Evolutionary conservation across 2,329 filamentous ascomycete genomes (phyloP).

Genomic region (Microcyclospora tardicrescens): DNA sequence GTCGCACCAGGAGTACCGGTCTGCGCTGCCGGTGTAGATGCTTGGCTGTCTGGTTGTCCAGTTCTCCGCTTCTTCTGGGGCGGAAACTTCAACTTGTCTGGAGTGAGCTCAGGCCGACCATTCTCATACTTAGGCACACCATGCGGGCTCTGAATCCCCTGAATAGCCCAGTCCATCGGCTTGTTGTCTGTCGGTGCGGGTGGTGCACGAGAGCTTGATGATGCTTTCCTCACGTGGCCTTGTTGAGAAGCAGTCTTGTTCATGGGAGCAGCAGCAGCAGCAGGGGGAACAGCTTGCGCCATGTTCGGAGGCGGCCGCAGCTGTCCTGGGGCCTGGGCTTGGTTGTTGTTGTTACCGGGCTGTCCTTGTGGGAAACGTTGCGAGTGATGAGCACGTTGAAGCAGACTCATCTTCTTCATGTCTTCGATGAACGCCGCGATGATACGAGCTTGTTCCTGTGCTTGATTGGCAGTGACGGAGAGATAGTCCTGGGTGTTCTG

Average conservation of each 20-base stretch:
- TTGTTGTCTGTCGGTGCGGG: slow-evolving; percentile 23
- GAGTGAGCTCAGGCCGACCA: slow-evolving; percentile 36
- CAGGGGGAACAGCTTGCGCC: neutral
- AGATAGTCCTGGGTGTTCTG: slow-evolving; percentile 16
- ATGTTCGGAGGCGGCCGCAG: neutral
- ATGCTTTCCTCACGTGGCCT: slow-evolving; percentile 14
- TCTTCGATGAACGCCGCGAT: neutral
- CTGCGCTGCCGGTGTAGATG: slow-evolving; percentile 27
- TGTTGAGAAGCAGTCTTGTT: slow-evolving; percentile 11
- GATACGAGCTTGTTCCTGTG: neutral
- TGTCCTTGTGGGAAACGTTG: neutral
- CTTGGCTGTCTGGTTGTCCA: slow-evolving; percentile 25
- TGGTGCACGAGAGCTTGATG: slow-evolving; percentile 15
- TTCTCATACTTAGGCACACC: slow-evolving; percentile 45
- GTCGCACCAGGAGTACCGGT: slow-evolving; percentile 23
- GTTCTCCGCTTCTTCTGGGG: slow-evolving; percentile 44
- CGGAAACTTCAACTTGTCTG: slow-evolving; percentile 46
- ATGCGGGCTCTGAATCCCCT: slow-evolving; percentile 28
- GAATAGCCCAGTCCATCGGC: slow-evolving; percentile 18
- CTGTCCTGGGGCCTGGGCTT: neutral
- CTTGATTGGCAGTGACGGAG: neutral
- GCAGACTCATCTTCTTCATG: neutral
- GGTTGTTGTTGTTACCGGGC: neutral
- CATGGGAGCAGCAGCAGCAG: slow-evolving; percentile 4
- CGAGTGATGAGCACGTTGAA: neutral